Evolutionary conservation across 352 stramenopile species (phyloP).

Genomic region (Pythium chondricola): DNA sequence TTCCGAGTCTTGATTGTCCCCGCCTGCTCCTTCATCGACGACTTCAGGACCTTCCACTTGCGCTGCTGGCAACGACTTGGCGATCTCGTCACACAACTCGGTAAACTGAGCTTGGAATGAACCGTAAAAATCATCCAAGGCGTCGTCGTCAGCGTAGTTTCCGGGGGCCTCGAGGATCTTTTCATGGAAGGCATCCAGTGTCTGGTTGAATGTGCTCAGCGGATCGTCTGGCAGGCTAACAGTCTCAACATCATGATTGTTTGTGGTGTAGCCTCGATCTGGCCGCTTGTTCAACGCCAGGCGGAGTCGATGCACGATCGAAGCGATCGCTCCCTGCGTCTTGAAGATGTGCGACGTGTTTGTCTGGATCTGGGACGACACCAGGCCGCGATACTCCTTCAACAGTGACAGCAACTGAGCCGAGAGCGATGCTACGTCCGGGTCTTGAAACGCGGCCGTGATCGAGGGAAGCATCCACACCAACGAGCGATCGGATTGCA

Average conservation of each 20-base stretch:
- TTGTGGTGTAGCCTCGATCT: too few relatives aligned
- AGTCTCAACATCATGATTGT: too few relatives aligned
- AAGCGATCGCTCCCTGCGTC: constrained; percentile 32
- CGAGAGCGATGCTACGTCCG: constrained; percentile 6
- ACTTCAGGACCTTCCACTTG: neutral
- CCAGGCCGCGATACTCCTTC: constrained; percentile 30
- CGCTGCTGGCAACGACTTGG: constrained; percentile 10
- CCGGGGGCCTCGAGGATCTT: constrained; percentile 10
- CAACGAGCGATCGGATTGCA: constrained; percentile 24
- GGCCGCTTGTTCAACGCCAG: neutral
- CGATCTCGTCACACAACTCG: constrained; percentile 26
- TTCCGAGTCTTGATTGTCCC: neutral
- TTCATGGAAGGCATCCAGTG: constrained; percentile 24
- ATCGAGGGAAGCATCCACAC: constrained; percentile 20
- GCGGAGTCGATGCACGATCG: constrained; percentile 24
- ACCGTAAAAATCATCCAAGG: constrained; percentile 23
- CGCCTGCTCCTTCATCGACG: too few relatives aligned
- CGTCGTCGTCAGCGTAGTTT: neutral
- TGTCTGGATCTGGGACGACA: constrained; percentile 35
- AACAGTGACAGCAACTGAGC: constrained; percentile 23
- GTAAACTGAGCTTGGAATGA: constrained; percentile 26
- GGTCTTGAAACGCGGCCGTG: neutral
- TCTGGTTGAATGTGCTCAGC: constrained; percentile 5
- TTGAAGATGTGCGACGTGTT: constrained; percentile 42
- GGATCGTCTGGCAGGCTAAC: neutral